Evolutionary conservation across 2,329 filamentous ascomycete genomes (phyloP).

Genomic region (Monosporascus sp.): DNA sequence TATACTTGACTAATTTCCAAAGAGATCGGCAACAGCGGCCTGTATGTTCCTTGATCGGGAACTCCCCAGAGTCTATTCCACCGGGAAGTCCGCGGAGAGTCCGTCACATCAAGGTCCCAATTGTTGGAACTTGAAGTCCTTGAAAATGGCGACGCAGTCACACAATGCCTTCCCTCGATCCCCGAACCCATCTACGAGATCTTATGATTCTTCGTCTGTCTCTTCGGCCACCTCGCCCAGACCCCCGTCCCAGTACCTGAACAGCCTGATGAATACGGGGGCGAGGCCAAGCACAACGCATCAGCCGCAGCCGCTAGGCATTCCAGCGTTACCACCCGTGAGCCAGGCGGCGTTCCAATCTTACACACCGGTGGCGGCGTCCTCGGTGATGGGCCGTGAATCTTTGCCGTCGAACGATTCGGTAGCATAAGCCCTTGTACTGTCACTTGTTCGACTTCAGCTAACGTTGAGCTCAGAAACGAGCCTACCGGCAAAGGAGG

Average conservation of each 20-base stretch:
- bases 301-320: slow-evolving; percentile 47
- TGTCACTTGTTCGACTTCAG: slow-evolving; percentile 33
- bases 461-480: slow-evolving; percentile 71
- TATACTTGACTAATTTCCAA: slow-evolving; percentile 16
- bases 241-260: slow-evolving; percentile 46
- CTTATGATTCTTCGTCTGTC: slow-evolving; percentile 60
- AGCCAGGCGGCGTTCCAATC: slow-evolving; percentile 42
- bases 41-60: slow-evolving; percentile 37
- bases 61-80: slow-evolving; percentile 30
- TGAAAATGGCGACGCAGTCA: slow-evolving; percentile 48
- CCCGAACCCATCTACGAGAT: slow-evolving; percentile 54
- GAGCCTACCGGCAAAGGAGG: slow-evolving; percentile 87
- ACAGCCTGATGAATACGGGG: slow-evolving; percentile 47
- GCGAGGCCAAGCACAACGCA: slow-evolving; percentile 43
- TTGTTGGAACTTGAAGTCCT: slow-evolving; percentile 26
- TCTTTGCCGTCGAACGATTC: slow-evolving; percentile 56
- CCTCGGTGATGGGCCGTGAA: slow-evolving; percentile 50
- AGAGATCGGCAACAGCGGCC: slow-evolving; percentile 20
- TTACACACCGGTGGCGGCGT: slow-evolving; percentile 45
- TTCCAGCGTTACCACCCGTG: slow-evolving; percentile 44
- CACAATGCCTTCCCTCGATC: slow-evolving; percentile 57
- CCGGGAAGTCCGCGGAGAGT: slow-evolving; percentile 33
- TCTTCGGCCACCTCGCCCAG: slow-evolving; percentile 57
- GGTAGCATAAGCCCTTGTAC: slow-evolving; percentile 48
- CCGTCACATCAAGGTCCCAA: slow-evolving; percentile 28